Evolutionary conservation across 305 asterid species (phyloP).

Genomic region (Fraxinus baroniana): DNA sequence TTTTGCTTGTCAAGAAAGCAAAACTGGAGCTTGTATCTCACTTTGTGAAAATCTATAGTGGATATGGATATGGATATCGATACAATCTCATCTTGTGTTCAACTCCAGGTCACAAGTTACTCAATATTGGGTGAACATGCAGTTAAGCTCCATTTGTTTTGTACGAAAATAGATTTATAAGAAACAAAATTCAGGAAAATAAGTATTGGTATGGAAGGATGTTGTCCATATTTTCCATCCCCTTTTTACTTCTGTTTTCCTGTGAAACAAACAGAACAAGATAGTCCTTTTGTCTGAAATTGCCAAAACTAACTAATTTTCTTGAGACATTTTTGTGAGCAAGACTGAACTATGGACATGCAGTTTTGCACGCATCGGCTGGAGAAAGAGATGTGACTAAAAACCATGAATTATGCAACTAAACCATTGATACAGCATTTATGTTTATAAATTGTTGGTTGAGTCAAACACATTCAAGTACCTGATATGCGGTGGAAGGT

Average conservation of each 20-base stretch:
- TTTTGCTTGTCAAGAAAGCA: not conserved
- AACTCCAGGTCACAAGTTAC: not conserved
- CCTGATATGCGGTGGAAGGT: conserved; percentile 52
- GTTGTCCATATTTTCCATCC: not conserved
- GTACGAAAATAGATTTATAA: not conserved
- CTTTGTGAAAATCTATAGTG: not conserved
- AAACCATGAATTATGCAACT: not conserved
- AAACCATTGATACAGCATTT: not conserved
- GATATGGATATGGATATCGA: not conserved
- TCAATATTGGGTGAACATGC: not conserved
- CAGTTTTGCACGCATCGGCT: not conserved
- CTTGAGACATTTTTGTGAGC: not conserved
- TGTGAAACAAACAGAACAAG: not conserved
- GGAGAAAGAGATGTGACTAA: not conserved
- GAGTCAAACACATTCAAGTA: conserved; percentile 9
- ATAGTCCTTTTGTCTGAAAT: not conserved
- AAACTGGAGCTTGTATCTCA: not conserved
- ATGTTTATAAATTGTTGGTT: not conserved
- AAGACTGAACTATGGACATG: not conserved
- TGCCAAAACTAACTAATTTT: not conserved
- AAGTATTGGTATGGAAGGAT: not conserved
- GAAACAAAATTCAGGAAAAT: not conserved
- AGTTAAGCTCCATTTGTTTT: not conserved
- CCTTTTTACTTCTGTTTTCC: not conserved
- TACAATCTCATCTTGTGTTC: not conserved